phyloP scores from a whole-genome alignment of 805 yeast species.

The Monosporozyma yasuniensis region DNA sequence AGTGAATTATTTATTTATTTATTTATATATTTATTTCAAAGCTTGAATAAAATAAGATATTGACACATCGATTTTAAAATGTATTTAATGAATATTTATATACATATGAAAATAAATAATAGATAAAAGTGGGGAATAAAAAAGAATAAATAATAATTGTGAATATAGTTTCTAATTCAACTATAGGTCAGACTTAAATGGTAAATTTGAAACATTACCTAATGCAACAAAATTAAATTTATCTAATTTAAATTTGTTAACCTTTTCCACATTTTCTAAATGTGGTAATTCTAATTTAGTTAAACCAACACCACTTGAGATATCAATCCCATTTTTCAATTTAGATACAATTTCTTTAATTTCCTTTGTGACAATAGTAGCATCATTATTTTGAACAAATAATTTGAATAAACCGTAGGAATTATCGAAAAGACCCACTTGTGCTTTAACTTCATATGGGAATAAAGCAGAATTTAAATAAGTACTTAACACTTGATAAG shows the following conservation, averaged over 20 bases:
- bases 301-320: conserved; percentile 51
- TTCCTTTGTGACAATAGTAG: conserved; percentile 49
- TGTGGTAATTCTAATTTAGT: conserved; percentile 38
- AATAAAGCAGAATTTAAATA: conserved; percentile 54
- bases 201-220: conserved; percentile 80
- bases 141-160: background rate
- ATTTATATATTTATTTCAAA: too few species aligned
- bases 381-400: conserved; percentile 49
- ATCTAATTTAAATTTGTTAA: conserved; percentile 39
- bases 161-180: background rate
- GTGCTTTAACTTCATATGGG: conserved; percentile 38
- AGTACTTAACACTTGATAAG: conserved; percentile 62
- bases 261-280: conserved; percentile 29
- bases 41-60: too few species aligned
- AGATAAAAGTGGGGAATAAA: background rate
- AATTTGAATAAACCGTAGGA: conserved; percentile 78
- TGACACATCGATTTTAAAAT: too few species aligned
- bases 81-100: background rate
- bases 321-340: conserved; percentile 45
- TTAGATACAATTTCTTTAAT: conserved; percentile 50
- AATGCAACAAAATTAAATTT: conserved; percentile 80
- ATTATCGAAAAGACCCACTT: conserved; percentile 58
- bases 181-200: conserved; percentile 74
- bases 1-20: background rate
- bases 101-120: background rate